These are phyloP conservation scores for Epichloe coenophiala DNA, from an alignment of 2,329 filamentous ascomycete genomes.

Conservation along the genomic window DNA sequence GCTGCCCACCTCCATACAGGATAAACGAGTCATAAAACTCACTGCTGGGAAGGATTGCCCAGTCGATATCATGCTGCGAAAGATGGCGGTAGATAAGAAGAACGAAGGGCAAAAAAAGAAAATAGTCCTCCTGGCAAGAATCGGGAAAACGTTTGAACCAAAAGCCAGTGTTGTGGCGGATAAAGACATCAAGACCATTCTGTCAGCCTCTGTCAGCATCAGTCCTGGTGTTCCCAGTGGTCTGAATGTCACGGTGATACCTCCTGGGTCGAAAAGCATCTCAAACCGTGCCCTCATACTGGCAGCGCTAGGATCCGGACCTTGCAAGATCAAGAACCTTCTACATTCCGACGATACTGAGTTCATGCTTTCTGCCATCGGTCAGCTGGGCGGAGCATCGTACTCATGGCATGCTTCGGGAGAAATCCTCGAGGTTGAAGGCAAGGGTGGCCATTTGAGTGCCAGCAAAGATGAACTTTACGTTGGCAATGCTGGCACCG, in stretches of 20 bases:
- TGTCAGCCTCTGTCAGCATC: conserved; percentile 68
- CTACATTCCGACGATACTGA: conserved; percentile 95
- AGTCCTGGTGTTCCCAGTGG: conserved; percentile 54
- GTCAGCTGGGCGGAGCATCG: conserved; percentile 68
- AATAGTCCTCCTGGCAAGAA: conserved; percentile 80
- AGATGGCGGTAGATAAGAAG: conserved; percentile 99
- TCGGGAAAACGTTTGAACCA: conserved; percentile 77
- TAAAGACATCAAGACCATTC: conserved; percentile 63
- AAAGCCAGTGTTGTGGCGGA: conserved; percentile 86
- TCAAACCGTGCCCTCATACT: conserved; percentile 93
- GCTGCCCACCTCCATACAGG: conserved; percentile 70
- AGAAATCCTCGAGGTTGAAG: conserved; percentile 77
- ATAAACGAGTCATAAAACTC: conserved; percentile 68
- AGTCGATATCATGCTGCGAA: conserved; percentile 71
- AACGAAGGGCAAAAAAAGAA: conserved; percentile 94
- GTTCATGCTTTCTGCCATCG: conserved; percentile 90
- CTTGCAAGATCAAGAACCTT: conserved; percentile 80
- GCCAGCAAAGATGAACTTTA: conserved; percentile 71
- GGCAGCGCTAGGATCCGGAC: conserved; percentile 75
- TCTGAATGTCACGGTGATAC: conserved; percentile 62
- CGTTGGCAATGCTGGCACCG: conserved; percentile 91
- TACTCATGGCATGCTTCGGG: conserved; percentile 93
- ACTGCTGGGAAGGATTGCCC: conserved; percentile 80
- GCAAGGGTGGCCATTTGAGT: conserved; percentile 73
- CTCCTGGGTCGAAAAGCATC: conserved; percentile 93